A percentile compares a stretch with the other conserved stretches of the same genome.
Evolutionary conservation across 768 basidiomycete genomes (phyloP).

Genomic region (Leucosporidium yakuticum): DNA sequence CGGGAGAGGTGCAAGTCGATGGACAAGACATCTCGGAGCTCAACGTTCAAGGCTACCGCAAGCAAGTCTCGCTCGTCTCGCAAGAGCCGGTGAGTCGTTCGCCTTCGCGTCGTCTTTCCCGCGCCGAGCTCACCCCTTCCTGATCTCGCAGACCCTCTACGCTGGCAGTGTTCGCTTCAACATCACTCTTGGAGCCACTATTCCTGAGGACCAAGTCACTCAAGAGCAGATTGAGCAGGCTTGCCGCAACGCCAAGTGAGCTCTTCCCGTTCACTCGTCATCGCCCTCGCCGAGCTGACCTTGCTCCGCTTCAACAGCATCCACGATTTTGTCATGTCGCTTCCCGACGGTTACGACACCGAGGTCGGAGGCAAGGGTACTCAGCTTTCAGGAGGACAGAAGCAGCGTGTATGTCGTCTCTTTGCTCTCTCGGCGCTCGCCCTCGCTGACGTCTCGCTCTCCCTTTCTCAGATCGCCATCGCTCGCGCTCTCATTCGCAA

Average conservation of each 20-base stretch:
- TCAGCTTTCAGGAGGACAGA: conserved; percentile 38
- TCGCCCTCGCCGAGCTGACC: not conserved
- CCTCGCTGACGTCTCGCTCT: not conserved
- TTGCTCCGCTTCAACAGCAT: conserved; percentile 1
- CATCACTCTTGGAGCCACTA: conserved; percentile 47
- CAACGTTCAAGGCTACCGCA: conserved; percentile 46
- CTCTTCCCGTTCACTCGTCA: not conserved
- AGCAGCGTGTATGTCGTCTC: conserved; percentile 17
- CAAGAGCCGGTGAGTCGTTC: conserved; percentile 44
- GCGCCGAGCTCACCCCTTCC: not conserved
- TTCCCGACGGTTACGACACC: conserved; percentile 40
- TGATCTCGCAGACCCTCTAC: conserved; percentile 42
- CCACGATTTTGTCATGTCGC: conserved; percentile 34
- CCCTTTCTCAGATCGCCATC: conserved; percentile 44
- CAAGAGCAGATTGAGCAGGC: conserved; percentile 47
- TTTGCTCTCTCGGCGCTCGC: not conserved
- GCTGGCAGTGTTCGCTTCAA: conserved; percentile 49
- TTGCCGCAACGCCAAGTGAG: conserved; percentile 44
- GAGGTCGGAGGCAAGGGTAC: conserved; percentile 39
- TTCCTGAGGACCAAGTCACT: conserved; percentile 46
- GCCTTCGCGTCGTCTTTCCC: not conserved
- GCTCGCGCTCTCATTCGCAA: conserved; percentile 49
- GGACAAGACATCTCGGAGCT: conserved; percentile 46
- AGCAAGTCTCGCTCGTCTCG: conserved; percentile 47
- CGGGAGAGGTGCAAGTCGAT: conserved; percentile 44